Conservation (phyloP, 2,329 filamentous ascomycete species). For the Colletotrichum filicis region DNA sequence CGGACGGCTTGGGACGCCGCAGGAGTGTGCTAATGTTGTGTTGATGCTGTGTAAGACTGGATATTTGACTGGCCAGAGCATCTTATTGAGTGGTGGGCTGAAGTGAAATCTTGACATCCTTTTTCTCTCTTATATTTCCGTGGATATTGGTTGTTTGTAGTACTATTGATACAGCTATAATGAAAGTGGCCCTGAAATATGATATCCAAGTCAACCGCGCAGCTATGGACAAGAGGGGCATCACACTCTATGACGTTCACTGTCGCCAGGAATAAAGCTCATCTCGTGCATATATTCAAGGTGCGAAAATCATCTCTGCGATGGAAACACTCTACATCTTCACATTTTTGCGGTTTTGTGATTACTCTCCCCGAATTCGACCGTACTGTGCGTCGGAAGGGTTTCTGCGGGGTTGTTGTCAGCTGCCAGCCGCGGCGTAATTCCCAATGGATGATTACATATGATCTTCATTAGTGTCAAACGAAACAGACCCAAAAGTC, state of each 20-base stretch:
- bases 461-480: background rate
- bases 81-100: constrained; percentile 62
- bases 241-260: no score
- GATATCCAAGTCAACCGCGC: no score
- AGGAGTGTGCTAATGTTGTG: constrained; percentile 70
- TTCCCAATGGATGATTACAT: background rate
- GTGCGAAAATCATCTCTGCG: background rate
- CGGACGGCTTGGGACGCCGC: constrained; percentile 65
- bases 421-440: background rate
- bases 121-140: background rate
- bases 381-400: background rate
- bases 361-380: background rate
- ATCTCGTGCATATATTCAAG: background rate
- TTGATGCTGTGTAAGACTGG: constrained; percentile 70
- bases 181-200: background rate
- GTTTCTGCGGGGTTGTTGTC: background rate
- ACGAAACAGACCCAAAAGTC: background rate
- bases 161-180: background rate
- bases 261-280: no score
- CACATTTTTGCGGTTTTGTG: background rate
- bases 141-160: background rate
- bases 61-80: constrained; percentile 68
- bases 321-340: background rate
- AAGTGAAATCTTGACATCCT: constrained; percentile 47
- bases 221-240: no score